Conservation (phyloP, 768 basidiomycete species). For the Neoboletus brunneissimus region DNA sequence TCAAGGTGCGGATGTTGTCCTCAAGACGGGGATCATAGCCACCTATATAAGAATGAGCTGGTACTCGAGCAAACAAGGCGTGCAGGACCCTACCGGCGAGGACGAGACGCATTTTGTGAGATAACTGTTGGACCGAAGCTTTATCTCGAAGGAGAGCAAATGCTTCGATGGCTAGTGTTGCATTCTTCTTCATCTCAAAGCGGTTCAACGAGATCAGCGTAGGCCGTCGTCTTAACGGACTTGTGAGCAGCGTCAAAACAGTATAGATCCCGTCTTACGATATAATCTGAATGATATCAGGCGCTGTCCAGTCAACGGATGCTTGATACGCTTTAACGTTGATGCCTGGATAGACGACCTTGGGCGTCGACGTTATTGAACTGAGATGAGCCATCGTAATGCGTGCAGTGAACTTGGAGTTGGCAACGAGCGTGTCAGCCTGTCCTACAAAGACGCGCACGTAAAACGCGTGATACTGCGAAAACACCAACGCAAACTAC, state of each 20-base stretch:
- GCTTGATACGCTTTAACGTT: constrained; percentile 71
- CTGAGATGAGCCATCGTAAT: constrained; percentile 77
- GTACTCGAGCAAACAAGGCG: background rate
- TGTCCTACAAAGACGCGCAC: constrained; percentile 51
- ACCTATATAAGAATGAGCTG: constrained; percentile 43
- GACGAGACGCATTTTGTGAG: constrained; percentile 59
- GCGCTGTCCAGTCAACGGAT: constrained; percentile 39
- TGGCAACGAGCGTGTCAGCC: constrained; percentile 87
- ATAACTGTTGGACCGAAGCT: constrained; percentile 14
- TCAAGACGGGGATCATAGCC: constrained; percentile 87
- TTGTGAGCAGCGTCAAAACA: background rate
- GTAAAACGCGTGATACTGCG: background rate
- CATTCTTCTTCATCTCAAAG: constrained; percentile 95
- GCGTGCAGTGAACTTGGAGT: constrained; percentile 86
- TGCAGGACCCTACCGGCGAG: constrained; percentile 58
- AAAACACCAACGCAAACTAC: constrained; percentile 25
- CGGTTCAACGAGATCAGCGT: constrained; percentile 89
- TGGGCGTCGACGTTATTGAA: constrained; percentile 57
- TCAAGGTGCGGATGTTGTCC: constrained; percentile 77
- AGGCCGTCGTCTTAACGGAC: constrained; percentile 50
- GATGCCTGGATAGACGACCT: constrained; percentile 95
- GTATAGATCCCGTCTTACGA: constrained; percentile 46
- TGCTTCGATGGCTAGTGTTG: constrained; percentile 71
- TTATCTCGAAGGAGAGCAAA: constrained; percentile 57
- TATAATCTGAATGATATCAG: constrained; percentile 50